phyloP scores from a whole-genome alignment of 768 basidiomycete genomes.

The Mycena capillaripes region DNA sequence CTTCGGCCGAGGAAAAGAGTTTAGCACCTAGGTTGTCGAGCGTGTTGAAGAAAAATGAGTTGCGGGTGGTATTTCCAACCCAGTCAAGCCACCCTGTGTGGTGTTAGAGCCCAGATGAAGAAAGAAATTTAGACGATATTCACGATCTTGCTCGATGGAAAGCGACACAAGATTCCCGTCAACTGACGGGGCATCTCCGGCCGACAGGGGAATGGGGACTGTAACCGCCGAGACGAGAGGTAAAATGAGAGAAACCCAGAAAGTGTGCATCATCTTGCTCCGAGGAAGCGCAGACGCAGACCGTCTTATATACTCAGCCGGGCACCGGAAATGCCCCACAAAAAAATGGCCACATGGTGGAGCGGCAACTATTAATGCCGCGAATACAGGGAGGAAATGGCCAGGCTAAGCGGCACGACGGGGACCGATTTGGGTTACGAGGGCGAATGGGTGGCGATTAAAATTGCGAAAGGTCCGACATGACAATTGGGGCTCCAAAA shows the following conservation, averaged over 20 bases:
- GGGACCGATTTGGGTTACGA: not conserved
- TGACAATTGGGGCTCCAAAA: not conserved
- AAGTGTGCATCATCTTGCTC: constrained; percentile 16
- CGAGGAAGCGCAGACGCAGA: not conserved
- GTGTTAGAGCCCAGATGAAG: not conserved
- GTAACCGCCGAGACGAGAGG: constrained; percentile 38
- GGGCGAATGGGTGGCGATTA: constrained; percentile 17
- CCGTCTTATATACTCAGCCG: constrained; percentile 6
- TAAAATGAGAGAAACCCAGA: constrained; percentile 17
- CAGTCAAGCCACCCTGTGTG: constrained; percentile 70
- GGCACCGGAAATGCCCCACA: not conserved
- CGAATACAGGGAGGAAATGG: not conserved
- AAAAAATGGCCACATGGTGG: constrained; percentile 21
- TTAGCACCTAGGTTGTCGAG: constrained; percentile 73
- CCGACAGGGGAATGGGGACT: constrained; percentile 56
- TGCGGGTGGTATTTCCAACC: constrained; percentile 65
- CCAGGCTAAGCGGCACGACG: not conserved
- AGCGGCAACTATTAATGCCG: constrained; percentile 16
- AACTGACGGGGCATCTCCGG: constrained; percentile 52
- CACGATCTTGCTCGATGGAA: constrained; percentile 77
- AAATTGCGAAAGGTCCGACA: not conserved
- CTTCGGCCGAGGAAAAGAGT: too few relatives aligned
- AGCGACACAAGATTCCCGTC: constrained; percentile 68
- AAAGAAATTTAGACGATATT: not conserved
- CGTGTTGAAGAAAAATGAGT: constrained; percentile 72